Base-by-base conservation (phyloP, 2,329 filamentous ascomycete species). In the Colletotrichum somersetense region DNA sequence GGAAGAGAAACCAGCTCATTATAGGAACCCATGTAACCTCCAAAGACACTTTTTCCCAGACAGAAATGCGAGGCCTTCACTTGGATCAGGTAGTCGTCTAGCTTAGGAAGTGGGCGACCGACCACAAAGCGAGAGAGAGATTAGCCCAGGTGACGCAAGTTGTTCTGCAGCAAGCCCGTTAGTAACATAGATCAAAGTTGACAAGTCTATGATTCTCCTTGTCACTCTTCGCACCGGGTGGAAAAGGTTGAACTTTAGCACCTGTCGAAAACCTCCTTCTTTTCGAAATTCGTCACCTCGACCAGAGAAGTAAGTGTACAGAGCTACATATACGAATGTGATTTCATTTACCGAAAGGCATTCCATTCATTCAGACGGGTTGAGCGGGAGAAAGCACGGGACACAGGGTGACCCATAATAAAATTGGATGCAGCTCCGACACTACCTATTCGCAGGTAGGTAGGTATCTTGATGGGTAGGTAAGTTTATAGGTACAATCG, bases 41-140 rank as follows among this genome's bases (percentile, higher is more conserved):
- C 89, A 75, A 89, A 91, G 35, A 91, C 87, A 20, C 82, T 79
- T 56, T 88, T 85, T 8, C 88, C 88, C 4, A 80, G 79, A 30
- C 77, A 77, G 71, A 87, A 85, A 5, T 88, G 87, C 66, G 86
- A 86, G 70, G 89, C 88, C 1, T 85, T 85, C 63, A 90, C 84
- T 68, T 77, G 75, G 65, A 81, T 73, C 62, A 80, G 75, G 11
- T 79, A 69, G 18, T 77, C 73, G 59, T 76, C 67, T 16, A 58
- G 18, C n/a, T 53, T 65, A 7, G 73, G 69, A 23, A 57, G 50
- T 2, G 77, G 78, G 14, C 38, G 26, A 0, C 78, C 74, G 30
- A 78, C 66, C 5, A 55, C 33, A 5, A 40, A 20, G 55, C 67
- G 67, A 70, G 62, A 57, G 62, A 59, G 44, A 38, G 11, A 38